A percentile compares a stretch with the other conserved stretches of the same genome.
Evolutionary conservation across 495 filamentous ascomycete genomes (phyloP).

Genomic region (Penicillium paradoxum): DNA sequence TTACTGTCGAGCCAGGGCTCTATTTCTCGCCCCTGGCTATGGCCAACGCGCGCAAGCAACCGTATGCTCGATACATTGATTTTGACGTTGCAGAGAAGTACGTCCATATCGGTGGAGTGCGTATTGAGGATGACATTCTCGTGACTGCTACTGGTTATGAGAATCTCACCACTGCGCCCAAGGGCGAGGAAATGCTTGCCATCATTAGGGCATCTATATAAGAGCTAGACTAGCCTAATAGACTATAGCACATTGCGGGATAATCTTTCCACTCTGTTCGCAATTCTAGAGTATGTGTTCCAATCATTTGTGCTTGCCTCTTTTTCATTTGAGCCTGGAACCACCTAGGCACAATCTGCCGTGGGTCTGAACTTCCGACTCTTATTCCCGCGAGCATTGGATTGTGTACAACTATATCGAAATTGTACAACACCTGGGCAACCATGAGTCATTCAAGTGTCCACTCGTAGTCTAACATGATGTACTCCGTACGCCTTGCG

Average conservation of each 20-base stretch:
- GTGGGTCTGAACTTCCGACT: too few relatives aligned
- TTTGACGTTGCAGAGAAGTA: slow-evolving; percentile 63
- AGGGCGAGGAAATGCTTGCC: slow-evolving; percentile 63
- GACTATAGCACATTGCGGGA: neutral
- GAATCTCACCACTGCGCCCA: slow-evolving; percentile 79
- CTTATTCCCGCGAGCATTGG: too few relatives aligned
- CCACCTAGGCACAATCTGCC: too few relatives aligned
- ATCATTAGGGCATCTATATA: slow-evolving; percentile 43
- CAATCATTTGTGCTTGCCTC: too few relatives aligned
- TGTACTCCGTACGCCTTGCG: too few relatives aligned
- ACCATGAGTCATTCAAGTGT: too few relatives aligned
- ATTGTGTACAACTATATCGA: too few relatives aligned
- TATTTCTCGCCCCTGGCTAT: slow-evolving; percentile 90
- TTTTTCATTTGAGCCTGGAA: too few relatives aligned
- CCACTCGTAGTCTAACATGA: too few relatives aligned
- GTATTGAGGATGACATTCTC: slow-evolving; percentile 89
- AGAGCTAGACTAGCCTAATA: neutral
- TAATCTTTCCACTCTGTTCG: neutral
- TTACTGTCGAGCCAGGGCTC: slow-evolving; percentile 87
- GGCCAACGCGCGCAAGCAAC: slow-evolving; percentile 63
- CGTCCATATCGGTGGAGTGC: slow-evolving; percentile 75
- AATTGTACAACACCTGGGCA: too few relatives aligned
- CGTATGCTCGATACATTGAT: slow-evolving; percentile 68
- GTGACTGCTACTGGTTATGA: slow-evolving; percentile 73
- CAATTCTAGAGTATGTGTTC: too few relatives aligned